Evolutionary conservation across 495 filamentous ascomycete species (phyloP).

Genomic region (Neurospora terricola): DNA sequence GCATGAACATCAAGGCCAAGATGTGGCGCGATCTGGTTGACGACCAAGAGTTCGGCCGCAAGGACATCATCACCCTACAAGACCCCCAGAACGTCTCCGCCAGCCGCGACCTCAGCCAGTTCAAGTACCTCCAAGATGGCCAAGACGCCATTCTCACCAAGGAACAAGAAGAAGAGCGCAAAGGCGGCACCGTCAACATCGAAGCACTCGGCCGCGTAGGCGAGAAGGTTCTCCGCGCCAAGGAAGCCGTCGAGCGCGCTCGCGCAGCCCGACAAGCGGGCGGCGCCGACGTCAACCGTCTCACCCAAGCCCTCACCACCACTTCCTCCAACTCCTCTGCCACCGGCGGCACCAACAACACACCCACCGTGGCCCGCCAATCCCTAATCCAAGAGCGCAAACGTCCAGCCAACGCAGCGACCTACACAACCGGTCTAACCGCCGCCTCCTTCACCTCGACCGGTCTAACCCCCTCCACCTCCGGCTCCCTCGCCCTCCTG

Average conservation of each 20-base stretch:
- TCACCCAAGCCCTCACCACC: constrained; percentile 36
- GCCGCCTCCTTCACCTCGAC: constrained; percentile 94
- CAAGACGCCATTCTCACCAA: constrained; percentile 52
- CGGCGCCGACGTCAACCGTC: constrained; percentile 40
- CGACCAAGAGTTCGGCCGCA: constrained; percentile 77
- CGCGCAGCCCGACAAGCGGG: constrained; percentile 41
- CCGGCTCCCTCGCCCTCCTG: constrained; percentile 70
- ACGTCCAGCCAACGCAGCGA: constrained; percentile 71
- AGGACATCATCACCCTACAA: constrained; percentile 93
- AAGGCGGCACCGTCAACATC: constrained; percentile 59
- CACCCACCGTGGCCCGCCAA: neutral
- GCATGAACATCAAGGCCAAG: constrained; percentile 95
- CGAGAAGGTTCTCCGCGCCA: constrained; percentile 85
- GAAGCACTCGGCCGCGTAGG: constrained; percentile 65
- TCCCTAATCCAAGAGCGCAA: constrained; percentile 39
- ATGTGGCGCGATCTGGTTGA: constrained; percentile 88
- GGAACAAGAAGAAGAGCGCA: constrained; percentile 40
- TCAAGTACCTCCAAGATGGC: constrained; percentile 85
- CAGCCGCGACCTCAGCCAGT: constrained; percentile 72
- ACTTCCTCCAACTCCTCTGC: constrained; percentile 14
- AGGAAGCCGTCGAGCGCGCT: constrained; percentile 78
- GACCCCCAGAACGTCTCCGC: constrained; percentile 82
- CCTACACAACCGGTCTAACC: constrained; percentile 82
- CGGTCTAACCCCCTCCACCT: constrained; percentile 83
- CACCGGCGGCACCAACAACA: too few relatives aligned